phyloP scores from a whole-genome alignment of 345 rosid species.

The Acer yangbiense region DNA sequence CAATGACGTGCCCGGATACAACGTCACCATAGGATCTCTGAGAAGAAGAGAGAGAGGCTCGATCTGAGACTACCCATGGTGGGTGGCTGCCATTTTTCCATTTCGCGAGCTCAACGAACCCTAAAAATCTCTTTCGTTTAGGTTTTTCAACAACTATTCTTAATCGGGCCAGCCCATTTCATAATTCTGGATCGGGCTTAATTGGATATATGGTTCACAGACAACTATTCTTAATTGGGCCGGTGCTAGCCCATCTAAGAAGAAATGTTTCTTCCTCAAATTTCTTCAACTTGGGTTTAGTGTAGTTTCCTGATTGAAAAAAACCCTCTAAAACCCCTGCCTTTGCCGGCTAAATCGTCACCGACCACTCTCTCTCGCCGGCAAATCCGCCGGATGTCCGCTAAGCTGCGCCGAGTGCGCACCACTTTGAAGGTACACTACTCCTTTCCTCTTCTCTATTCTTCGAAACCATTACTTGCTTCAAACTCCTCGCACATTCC shows the following conservation, averaged over 20 bases:
- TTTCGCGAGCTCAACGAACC: too few species aligned
- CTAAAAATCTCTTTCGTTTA: too few species aligned
- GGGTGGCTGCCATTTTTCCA: too few species aligned
- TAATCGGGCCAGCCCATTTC: too few species aligned
- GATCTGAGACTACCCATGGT: too few species aligned
- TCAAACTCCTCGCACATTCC: constrained; percentile 14
- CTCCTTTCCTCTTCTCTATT: constrained; percentile 10
- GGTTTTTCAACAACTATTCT: too few species aligned
- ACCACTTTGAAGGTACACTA: constrained; percentile 29
- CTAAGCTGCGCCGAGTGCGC: constrained; percentile 31
- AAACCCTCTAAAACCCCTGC: background rate
- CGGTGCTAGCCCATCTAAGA: background rate
- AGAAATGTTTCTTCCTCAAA: background rate
- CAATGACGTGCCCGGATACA: too few species aligned
- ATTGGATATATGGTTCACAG: too few species aligned
- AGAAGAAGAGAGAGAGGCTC: too few species aligned
- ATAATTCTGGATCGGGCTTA: too few species aligned
- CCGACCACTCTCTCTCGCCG: constrained; percentile 3
- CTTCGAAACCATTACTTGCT: background rate
- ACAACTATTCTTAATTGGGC: background rate
- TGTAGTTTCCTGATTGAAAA: background rate
- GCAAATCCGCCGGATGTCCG: constrained; percentile 28
- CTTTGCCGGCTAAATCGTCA: background rate
- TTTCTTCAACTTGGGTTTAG: too few species aligned
- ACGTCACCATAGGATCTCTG: too few species aligned